phyloP scores from a whole-genome alignment of 495 filamentous ascomycete species.

The Chaetomium cochliodes region DNA sequence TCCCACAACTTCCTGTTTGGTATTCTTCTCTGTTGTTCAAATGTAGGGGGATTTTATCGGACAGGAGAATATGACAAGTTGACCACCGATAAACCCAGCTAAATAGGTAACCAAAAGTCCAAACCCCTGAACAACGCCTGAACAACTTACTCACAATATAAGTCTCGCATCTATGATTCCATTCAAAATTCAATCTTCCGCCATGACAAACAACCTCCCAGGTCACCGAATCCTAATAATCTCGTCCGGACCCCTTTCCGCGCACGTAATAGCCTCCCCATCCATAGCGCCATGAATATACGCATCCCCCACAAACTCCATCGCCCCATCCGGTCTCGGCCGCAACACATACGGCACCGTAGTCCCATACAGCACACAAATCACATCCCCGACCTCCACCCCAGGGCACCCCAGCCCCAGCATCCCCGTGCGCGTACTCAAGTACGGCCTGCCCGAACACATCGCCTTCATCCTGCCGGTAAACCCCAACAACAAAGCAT shows the following conservation, averaged over 20 bases:
- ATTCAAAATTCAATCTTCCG: neutral
- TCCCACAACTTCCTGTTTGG: no score
- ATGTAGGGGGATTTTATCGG: no score
- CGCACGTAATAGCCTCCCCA: neutral
- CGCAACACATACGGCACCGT: conserved; percentile 2
- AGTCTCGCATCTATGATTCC: no score
- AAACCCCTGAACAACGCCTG: no score
- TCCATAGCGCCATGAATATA: neutral
- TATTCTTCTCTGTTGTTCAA: no score
- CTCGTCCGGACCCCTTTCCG: neutral
- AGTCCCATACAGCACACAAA: neutral
- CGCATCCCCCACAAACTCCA: neutral
- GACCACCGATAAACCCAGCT: no score
- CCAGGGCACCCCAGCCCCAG: neutral
- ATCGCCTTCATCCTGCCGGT: neutral
- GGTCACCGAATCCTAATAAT: neutral
- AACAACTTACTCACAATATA: no score
- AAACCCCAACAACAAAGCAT: neutral
- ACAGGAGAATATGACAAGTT: no score
- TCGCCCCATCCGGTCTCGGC: neutral
- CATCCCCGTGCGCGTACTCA: neutral
- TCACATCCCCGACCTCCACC: neutral
- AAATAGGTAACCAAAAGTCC: no score
- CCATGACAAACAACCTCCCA: neutral
- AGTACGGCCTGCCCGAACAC: neutral